Evolutionary conservation across 2,329 filamentous ascomycete species (phyloP), one percentile per base, ranked within the genome.

Genomic region (Botrytis hyacinthi): DNA sequence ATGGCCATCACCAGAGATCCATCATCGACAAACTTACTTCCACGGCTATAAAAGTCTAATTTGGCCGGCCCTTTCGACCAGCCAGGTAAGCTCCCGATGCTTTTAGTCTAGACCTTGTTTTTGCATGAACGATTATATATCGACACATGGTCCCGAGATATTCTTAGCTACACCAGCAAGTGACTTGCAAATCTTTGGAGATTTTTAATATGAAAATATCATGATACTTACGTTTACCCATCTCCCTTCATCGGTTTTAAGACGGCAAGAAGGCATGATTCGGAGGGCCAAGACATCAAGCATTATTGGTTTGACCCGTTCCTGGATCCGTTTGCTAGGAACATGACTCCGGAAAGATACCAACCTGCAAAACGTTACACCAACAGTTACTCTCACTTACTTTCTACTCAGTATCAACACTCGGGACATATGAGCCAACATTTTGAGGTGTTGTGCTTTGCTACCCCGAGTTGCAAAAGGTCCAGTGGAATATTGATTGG

Each of bases 401-500:
- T 35, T 66, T 35, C 29, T 51, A 67, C 65, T 22, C 35, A 54
- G 46, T 54, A 26, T 16, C 65, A 12, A 29, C 26, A 68, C 65
- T 68, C 65, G 48, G 46, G 35, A 68, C 37, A 67, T 22, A 20
- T 20, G 40, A 26, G 29, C 35, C 65, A 68, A 68, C 35, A 57
- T 68, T 37, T 29, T 8, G 20, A 22, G 9, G 26, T 32, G n/a
- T 44, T 29, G 7, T 29, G 26, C 14, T 40, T 65, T 37, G 46
- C 65, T 68, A 68, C 65, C 46, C 65, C 65, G 46, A 68, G 65
- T 68, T 54, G 48, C 26, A 42, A 48, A 68, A 54, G 48, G 48
- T 40, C 65, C 65, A 37, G 37, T 1, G 4, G 4, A 54, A 54
- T 29, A 14, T 8, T 54, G 51, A n/a, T 61, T 61, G 59, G 37